Evolutionary conservation across 2,329 filamentous ascomycete species (phyloP).

Genomic region (Drechmeria coniospora): DNA sequence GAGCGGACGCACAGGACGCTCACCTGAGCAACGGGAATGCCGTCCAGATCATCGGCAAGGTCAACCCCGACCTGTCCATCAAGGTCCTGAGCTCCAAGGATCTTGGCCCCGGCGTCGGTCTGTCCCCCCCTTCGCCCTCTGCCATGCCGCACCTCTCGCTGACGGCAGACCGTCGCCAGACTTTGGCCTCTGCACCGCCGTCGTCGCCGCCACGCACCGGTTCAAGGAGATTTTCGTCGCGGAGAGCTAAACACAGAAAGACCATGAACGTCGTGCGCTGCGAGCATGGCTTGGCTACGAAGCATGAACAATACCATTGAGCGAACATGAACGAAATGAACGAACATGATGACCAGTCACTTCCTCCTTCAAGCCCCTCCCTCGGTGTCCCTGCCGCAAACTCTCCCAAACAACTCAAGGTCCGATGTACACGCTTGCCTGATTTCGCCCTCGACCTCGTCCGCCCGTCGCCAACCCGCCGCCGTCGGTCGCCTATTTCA

Average conservation of each 20-base stretch:
- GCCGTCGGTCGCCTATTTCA: conserved; percentile 12
- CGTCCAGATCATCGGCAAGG: conserved; percentile 67
- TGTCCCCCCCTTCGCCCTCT: conserved; percentile 15
- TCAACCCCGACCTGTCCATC: conserved; percentile 56
- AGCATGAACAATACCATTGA: too few species aligned
- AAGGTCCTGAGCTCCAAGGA: conserved; percentile 56
- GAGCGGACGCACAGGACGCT: conserved; percentile 40
- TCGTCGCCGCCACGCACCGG: conserved; percentile 75
- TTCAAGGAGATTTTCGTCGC: conserved; percentile 67
- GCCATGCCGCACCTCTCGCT: background rate
- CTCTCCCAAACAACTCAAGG: too few species aligned
- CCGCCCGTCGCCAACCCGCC: too few species aligned
- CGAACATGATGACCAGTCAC: too few species aligned
- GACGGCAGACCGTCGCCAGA: conserved; percentile 33
- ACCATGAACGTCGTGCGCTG: too few species aligned
- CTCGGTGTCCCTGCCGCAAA: too few species aligned
- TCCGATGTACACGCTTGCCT: too few species aligned
- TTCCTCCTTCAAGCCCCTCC: too few species aligned
- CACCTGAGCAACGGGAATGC: conserved; percentile 55
- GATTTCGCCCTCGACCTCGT: too few species aligned
- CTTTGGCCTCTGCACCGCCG: conserved; percentile 56
- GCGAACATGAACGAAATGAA: too few species aligned
- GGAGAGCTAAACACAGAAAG: conserved; percentile 17
- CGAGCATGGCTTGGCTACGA: too few species aligned
- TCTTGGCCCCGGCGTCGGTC: conserved; percentile 54